phyloP scores from a whole-genome alignment of 768 basidiomycete species.

The Kwoniella dejecticola region DNA sequence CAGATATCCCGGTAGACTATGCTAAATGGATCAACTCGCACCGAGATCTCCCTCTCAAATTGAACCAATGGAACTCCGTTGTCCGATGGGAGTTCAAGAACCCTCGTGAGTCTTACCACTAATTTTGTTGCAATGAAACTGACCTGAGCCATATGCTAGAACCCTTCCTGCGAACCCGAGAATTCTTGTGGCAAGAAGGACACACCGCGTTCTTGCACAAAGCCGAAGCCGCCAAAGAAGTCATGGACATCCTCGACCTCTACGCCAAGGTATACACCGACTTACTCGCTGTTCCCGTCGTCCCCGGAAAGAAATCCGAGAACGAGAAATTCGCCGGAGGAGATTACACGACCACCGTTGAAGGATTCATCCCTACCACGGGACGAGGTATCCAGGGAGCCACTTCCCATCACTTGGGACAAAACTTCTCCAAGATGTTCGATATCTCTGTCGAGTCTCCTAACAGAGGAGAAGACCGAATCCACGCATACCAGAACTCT shows the following conservation, averaged over 20 bases:
- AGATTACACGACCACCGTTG: constrained; percentile 95
- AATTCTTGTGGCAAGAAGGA: constrained; percentile 99
- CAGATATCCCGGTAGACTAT: constrained; percentile 67
- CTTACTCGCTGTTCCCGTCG: constrained; percentile 93
- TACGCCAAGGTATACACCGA: constrained; percentile 96
- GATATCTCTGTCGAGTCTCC: constrained; percentile 97
- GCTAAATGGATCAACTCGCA: constrained; percentile 98
- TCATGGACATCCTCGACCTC: constrained; percentile 88
- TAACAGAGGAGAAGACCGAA: constrained; percentile 58
- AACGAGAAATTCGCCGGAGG: constrained; percentile 99
- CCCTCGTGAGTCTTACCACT: constrained; percentile 66
- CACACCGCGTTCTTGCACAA: constrained; percentile 93
- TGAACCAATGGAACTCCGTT: constrained; percentile 99
- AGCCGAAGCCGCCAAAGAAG: constrained; percentile 85
- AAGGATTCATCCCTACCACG: constrained; percentile 95
- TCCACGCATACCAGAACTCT: constrained; percentile 95
- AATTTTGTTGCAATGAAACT: not conserved
- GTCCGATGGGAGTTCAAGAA: constrained; percentile 99
- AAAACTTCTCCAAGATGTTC: constrained; percentile 99
- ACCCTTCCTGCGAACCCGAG: constrained; percentile 97
- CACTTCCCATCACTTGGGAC: constrained; percentile 97
- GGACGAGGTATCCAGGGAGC: constrained; percentile 96
- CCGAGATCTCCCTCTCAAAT: constrained; percentile 92
- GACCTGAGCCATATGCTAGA: constrained; percentile 59
- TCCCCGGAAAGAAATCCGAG: constrained; percentile 94